A percentile compares a stretch with the other conserved stretches of the same genome.
Evolutionary conservation across 257 asterid species (phyloP).

Genomic region (Mentha longifolia): DNA sequence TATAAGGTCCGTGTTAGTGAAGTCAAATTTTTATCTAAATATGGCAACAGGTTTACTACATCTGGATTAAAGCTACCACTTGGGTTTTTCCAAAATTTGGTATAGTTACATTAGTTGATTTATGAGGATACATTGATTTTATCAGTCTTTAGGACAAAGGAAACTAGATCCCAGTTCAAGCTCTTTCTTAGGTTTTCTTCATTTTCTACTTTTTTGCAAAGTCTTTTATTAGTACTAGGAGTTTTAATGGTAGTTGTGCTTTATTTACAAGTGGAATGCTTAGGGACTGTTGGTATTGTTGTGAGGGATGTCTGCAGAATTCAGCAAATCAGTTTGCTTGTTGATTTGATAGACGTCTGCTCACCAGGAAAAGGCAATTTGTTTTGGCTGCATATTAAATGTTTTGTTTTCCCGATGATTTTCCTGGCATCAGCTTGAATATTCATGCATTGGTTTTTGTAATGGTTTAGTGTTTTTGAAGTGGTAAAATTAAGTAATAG

Average conservation of each 20-base stretch:
- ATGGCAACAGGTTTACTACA: slow-evolving; percentile 16
- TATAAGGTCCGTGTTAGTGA: background rate
- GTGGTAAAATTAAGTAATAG: no score
- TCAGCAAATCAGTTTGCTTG: background rate
- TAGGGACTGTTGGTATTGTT: slow-evolving; percentile 17
- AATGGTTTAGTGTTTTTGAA: no score
- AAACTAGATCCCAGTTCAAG: slow-evolving; percentile 2
- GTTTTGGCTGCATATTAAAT: background rate
- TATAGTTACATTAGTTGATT: slow-evolving; percentile 20
- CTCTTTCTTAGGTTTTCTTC: slow-evolving; percentile 1
- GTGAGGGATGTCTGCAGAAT: slow-evolving; percentile 1
- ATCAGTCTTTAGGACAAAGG: background rate
- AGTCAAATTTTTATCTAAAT: slow-evolving; percentile 4
- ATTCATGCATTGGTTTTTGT: background rate
- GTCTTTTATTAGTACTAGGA: background rate
- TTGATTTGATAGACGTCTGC: background rate
- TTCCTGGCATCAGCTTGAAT: slow-evolving; percentile 3
- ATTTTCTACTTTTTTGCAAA: background rate
- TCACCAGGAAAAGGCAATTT: background rate
- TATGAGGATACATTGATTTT: background rate
- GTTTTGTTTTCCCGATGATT: background rate
- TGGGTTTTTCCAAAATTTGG: slow-evolving; percentile 22
- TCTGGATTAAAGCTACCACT: slow-evolving; percentile 25
- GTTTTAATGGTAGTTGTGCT: background rate
- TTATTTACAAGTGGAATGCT: background rate